phyloP scores from a whole-genome alignment of 169 alveolate species.

The Eimeria acervulina region DNA sequence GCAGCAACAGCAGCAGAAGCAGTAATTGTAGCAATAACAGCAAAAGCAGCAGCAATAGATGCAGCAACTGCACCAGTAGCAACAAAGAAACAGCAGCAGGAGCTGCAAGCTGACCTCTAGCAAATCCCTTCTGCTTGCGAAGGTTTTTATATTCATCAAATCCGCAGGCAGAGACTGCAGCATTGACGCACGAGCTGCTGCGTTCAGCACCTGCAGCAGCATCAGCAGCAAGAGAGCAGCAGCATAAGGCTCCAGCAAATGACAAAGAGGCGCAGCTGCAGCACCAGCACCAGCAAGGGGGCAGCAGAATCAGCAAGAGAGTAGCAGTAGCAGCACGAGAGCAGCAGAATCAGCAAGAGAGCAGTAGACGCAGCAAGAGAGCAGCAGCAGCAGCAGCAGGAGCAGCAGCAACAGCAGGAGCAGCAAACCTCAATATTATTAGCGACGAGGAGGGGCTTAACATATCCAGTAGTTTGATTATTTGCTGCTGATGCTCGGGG shows the following conservation, averaged over 20 bases:
- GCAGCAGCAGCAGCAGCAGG: conserved; percentile 48
- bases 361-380: conserved; percentile 7
- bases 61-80: too few species aligned
- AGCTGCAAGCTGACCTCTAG: conserved; percentile 61
- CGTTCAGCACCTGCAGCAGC: conserved; percentile 67
- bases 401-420: conserved; percentile 39
- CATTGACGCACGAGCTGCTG: conserved; percentile 75
- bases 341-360: background rate
- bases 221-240: conserved; percentile 22
- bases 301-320: conserved; percentile 23
- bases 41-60: too few species aligned
- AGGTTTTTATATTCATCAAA: conserved; percentile 23
- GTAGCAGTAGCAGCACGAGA: background rate
- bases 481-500: conserved; percentile 92
- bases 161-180: conserved; percentile 71
- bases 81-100: background rate
- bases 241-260: background rate
- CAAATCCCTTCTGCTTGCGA: conserved; percentile 85
- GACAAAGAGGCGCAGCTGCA: too few species aligned
- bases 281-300: background rate
- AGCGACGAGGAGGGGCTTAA: conserved; percentile 96
- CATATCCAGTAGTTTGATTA: conserved; percentile 92
- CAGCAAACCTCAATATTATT: conserved; percentile 90
- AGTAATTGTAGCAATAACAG: too few species aligned
- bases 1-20: background rate